phyloP scores from a whole-genome alignment of 2,329 filamentous ascomycete genomes.

The Nannizzia gypsea region DNA sequence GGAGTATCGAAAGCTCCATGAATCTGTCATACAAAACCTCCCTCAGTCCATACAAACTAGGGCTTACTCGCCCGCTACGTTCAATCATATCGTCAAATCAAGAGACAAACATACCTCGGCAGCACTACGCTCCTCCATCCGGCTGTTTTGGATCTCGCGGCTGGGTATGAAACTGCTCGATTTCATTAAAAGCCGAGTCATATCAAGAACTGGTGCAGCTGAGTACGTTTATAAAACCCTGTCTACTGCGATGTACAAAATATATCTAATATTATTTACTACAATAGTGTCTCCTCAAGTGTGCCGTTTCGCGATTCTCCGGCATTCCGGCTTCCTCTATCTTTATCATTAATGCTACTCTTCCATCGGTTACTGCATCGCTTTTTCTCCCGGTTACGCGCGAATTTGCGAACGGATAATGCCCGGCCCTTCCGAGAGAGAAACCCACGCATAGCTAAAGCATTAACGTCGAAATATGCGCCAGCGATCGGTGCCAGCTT shows the following conservation, averaged over 20 bases:
- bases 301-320: constrained; percentile 43
- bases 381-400: constrained; percentile 70
- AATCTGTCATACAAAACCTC: constrained; percentile 66
- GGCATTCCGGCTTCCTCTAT: constrained; percentile 66
- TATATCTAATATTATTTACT: not conserved
- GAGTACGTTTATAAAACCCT: not conserved
- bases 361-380: constrained; percentile 82
- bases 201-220: not conserved
- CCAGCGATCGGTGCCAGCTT: constrained; percentile 84
- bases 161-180: constrained; percentile 43
- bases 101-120: constrained; percentile 57
- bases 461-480: constrained; percentile 70
- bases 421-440: constrained; percentile 69
- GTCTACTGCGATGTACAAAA: not conserved
- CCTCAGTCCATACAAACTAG: constrained; percentile 44
- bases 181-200: not conserved
- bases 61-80: constrained; percentile 39
- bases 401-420: constrained; percentile 65
- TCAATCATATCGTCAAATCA: constrained; percentile 40
- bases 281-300: constrained; percentile 26
- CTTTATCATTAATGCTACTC: constrained; percentile 72
- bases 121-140: constrained; percentile 57
- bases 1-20: constrained; percentile 77
- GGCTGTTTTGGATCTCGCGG: constrained; percentile 56
- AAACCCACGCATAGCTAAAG: constrained; percentile 63